Base-by-base conservation (phyloP, 805 yeast genomes). In the Ogataea trehalophila region DNA sequence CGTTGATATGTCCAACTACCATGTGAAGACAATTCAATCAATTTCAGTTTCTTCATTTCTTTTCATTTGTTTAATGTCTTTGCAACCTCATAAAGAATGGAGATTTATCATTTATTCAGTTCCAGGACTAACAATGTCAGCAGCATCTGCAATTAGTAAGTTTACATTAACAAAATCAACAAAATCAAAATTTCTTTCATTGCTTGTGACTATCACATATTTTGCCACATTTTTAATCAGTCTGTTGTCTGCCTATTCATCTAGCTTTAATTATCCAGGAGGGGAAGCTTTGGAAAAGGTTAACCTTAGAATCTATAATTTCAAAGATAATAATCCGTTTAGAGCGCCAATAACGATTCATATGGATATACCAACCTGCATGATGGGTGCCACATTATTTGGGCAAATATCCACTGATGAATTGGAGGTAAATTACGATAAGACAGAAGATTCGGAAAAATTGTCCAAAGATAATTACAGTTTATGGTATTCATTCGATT, bases 71-170 rank as follows among this genome's bases (percentile, higher is more conserved):
- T 57, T 80, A 5, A 75, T 90, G 76, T 89, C 97, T 0, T 63
- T 83, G 44, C 94, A 87, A 64, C 90, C 94, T 3, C 97, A 92
- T 58, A 92, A 92, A 62, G 98, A 92, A 70, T 88, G 95, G 95
- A 77, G 97, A 56, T 92, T 92, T 59, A 80, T 92, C 37, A 71
- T 85, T 16, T 92, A 91, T 63, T 70, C 81, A 0, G 68, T 85
- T 4, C 97, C 97, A 1, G 71, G 83, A 0, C 63, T 88, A 48
- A 79, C 85, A 0, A 56, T 85, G 17, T 60, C 77, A 33, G 90
- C 86, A 6, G 82, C 94, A 2, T 70, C 76, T 40, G 41, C 51
- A 15, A 40, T 55, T 17, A 37, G 55, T 5, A 39, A 44, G 13
- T 4, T 39, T 15, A 59, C 23, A 52, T 61, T n/a, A 18, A 54